Base-by-base conservation (phyloP, 2,329 filamentous ascomycete species). In the Penicillium sclerotiorum region DNA sequence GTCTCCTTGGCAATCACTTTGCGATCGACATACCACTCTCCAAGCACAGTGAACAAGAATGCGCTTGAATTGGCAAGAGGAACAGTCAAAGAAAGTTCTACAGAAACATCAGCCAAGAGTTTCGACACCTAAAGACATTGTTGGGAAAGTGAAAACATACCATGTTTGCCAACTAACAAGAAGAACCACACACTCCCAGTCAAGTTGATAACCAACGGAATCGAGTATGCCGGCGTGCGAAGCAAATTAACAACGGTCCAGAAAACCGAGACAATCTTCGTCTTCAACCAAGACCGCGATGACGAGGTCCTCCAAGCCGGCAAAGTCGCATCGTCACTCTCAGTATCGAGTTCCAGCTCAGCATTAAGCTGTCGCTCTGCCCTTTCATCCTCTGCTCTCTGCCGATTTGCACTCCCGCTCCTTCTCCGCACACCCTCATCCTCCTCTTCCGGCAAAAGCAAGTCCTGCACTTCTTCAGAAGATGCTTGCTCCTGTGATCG, bases 151-250 rank as follows among this genome's bases (percentile, higher is more conserved):
- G n/a, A n/a, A n/a, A 51, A 80, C 87, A 61, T 73, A 95, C 91
- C 91, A 63, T 92, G 92, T 70, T 94, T 84, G 6, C 93, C 93
- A 73, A 97, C 93, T 57, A 97, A 77, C 59, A 97, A 73, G 63
- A 97, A 97, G 73, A 97, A 97, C 93, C 93, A 97, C 47, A 96
- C 81, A 66, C 90, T 95, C 23, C 93, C 93, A 2, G 93, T 96
- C 45, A 97, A 74, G 68, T 97, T 97, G 50, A 96, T 73, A 45
- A 96, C 73, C 60, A 97, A 73, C 17, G 93, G 93, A 21, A 95
- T 74, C 5, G 90, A 89, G 72, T 97, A 97, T 15, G 83, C 81
- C 28, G 92, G 92, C 60, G 91, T 91, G 50, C 81, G 78, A 45
- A 97, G 73, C 50, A 96, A 76, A 65, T 96, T 92, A 11, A 85